phyloP scores from a whole-genome alignment of 108 stramenopile genomes.

The Skeletonema costatum region DNA sequence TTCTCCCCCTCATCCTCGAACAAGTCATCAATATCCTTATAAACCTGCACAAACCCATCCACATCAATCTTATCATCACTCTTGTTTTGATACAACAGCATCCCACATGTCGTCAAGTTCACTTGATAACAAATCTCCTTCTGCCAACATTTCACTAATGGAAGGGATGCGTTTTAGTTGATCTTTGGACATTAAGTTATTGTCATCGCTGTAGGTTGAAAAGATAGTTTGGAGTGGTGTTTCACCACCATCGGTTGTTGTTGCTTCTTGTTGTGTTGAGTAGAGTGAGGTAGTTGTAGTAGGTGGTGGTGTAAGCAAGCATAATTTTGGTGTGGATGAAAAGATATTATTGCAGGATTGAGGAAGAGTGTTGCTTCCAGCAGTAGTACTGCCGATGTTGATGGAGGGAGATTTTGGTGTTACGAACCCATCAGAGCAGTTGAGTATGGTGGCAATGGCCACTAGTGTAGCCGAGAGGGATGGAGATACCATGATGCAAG shows the following conservation, averaged over 20 bases:
- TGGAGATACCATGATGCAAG: not conserved
- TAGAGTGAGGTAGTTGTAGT: not conserved
- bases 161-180: slow-evolving; percentile 48
- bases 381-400: not conserved
- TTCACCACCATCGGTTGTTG: slow-evolving; percentile 13
- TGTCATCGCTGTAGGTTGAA: slow-evolving; percentile 53
- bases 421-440: not conserved
- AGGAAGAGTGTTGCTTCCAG: not conserved
- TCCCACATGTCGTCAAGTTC: slow-evolving; percentile 76
- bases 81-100: slow-evolving; percentile 61
- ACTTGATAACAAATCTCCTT: slow-evolving; percentile 62
- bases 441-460: not conserved
- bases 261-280: not conserved
- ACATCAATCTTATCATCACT: slow-evolving; percentile 57
- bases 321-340: not conserved
- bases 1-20: slow-evolving; percentile 72
- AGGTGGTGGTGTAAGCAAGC: not conserved
- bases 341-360: not conserved
- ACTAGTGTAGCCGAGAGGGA: slow-evolving; percentile 4
- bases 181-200: slow-evolving; percentile 56
- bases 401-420: not conserved
- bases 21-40: slow-evolving; percentile 79
- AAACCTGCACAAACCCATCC: slow-evolving; percentile 76
- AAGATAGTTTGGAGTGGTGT: slow-evolving; percentile 51
- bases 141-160: slow-evolving; percentile 66